A percentile compares a stretch with the other conserved stretches of the same genome.
These are phyloP conservation scores for Silene coronaria DNA, from an alignment of 179 eudicot species.

Conservation along the genomic window DNA sequence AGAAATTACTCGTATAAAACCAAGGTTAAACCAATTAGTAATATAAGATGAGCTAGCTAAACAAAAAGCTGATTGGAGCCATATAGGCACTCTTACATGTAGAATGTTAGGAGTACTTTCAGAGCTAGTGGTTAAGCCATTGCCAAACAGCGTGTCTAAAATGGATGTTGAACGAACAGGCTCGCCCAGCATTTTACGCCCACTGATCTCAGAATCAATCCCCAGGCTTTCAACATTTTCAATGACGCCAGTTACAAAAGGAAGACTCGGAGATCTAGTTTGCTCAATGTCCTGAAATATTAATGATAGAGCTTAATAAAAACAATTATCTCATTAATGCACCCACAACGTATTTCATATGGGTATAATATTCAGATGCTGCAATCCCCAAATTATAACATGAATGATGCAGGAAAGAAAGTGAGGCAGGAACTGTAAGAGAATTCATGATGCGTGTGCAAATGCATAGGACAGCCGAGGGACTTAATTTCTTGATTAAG, in stretches of 20 bases:
- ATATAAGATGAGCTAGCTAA: neutral
- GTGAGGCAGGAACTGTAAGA: too few species aligned
- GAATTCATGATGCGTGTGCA: too few species aligned
- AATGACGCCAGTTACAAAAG: slow-evolving; percentile 33
- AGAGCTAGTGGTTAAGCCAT: slow-evolving; percentile 32
- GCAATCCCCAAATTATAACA: neutral
- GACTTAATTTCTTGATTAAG: too few species aligned
- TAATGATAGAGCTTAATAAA: slow-evolving; percentile 12
- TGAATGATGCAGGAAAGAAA: neutral
- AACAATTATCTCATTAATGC: neutral
- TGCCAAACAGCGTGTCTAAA: slow-evolving; percentile 69
- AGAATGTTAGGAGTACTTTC: slow-evolving; percentile 27
- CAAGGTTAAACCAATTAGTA: neutral
- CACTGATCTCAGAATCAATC: slow-evolving; percentile 32
- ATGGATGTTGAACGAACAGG: slow-evolving; percentile 48
- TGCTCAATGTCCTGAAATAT: slow-evolving; percentile 24
- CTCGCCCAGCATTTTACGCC: slow-evolving; percentile 33
- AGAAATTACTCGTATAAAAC: neutral
- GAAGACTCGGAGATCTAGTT: slow-evolving; percentile 27
- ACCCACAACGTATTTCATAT: neutral
- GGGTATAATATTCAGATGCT: neutral
- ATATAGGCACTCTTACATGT: slow-evolving; percentile 44
- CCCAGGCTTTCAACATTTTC: slow-evolving; percentile 35
- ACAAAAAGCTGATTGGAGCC: neutral
- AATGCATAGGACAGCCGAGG: too few species aligned